Base-by-base conservation (phyloP, 768 basidiomycete genomes). In the Termitomyces sp. region DNA sequence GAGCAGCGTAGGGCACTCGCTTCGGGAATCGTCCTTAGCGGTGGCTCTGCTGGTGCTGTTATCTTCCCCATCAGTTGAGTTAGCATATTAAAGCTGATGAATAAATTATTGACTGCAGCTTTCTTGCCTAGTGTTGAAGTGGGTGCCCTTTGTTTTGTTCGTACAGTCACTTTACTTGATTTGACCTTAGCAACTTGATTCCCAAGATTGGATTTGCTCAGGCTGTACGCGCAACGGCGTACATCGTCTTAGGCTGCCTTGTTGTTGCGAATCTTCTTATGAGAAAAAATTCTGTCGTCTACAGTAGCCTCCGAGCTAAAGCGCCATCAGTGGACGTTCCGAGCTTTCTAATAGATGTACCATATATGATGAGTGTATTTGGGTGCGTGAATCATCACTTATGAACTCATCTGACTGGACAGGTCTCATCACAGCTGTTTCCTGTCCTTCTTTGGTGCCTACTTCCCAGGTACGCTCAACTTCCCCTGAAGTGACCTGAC, bases 1-100 rank as follows among this genome's bases (percentile, higher is more conserved):
- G 55, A 67, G 16, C 68, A 65, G 49, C 68, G 71, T 16, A 70
- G 79, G 26, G 67, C 78, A 5, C 59, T 78, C 4, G 78, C 79
- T 4, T 77, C 80, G 64, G 79, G 80, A 20, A 22, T 49, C 4
- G 48, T 33, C 6, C 48, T 49, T 14, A 49, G 48, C 7, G 48
- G 33, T 20, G 13, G 51, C 20, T 59, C 63, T 9, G 47, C 58
- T 22, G 76, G 76, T 13, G 74, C 71, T 4, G 64, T 72, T 33
- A 55, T 74, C 10, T 73, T 74, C 51, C 72, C 74, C 59, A 66
- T 67, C 62, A 60, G 70, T 76, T 42, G 5, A 45, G 36, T 55
- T 12, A 20, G n/a, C 3, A 8, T 22, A n/a, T 20, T 13, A 8
- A 48, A 3, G n/a, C 13, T 7, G 10, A 24, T 22, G 12, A 13